Percentiles rank a stretch among this genome's conserved stretches.
Conservation (phyloP, 192 early-diverging fungal genomes). For the Rhizophagus sp. region DNA sequence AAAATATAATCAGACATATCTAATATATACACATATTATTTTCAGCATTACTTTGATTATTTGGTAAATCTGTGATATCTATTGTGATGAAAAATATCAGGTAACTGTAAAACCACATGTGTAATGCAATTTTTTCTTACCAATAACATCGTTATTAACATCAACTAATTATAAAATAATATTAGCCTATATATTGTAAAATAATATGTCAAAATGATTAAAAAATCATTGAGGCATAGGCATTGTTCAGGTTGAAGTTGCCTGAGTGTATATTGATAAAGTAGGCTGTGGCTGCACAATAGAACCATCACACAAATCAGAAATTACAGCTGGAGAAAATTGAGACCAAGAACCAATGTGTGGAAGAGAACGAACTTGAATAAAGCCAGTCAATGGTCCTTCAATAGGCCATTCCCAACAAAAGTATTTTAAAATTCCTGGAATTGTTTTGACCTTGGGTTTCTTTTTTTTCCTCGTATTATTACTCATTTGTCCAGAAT, state of each 20-base stretch:
- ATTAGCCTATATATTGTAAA: neutral
- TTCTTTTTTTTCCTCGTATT: slow-evolving; percentile 4
- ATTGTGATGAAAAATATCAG: no score
- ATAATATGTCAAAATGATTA: neutral
- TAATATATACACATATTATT: no score
- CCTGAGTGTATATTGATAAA: neutral
- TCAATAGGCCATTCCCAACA: neutral
- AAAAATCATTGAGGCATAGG: neutral
- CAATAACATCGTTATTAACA: neutral
- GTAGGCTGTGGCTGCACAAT: neutral
- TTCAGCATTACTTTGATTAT: no score
- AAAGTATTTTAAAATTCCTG: neutral
- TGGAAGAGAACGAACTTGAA: neutral
- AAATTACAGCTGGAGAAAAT: neutral
- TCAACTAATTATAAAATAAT: neutral
- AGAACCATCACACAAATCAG: neutral
- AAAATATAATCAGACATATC: no score
- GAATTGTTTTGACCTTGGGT: neutral
- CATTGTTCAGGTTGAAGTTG: neutral
- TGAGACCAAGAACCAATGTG: neutral
- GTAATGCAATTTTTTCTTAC: no score
- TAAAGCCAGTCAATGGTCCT: neutral
- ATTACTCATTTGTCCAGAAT: neutral
- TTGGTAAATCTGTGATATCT: no score
- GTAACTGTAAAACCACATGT: no score